Evolutionary conservation across 1,284 basidiomycete species (phyloP).

Genomic region (Trametes versicolor): DNA sequence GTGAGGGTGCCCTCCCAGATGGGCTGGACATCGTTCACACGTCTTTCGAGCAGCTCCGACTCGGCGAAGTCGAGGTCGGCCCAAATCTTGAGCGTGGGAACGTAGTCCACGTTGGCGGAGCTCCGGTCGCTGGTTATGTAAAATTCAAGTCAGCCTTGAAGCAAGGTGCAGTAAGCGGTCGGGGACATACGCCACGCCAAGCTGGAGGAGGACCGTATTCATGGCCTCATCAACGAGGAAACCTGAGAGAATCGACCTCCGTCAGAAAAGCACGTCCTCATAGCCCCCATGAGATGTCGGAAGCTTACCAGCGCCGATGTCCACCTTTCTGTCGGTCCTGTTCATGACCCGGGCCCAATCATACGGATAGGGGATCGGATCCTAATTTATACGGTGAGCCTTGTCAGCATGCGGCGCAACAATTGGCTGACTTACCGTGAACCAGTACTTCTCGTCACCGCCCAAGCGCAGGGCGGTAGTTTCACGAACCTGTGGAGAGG

Average conservation of each 20-base stretch:
- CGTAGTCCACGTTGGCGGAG: conserved; percentile 12
- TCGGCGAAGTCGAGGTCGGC: conserved; percentile 9
- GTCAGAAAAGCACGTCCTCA: background rate
- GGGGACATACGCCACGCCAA: conserved; percentile 17
- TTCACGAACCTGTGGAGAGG: background rate
- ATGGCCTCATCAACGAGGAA: conserved; percentile 21
- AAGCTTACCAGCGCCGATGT: conserved; percentile 19
- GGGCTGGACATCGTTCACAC: background rate
- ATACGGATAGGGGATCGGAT: background rate
- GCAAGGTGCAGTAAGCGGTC: background rate
- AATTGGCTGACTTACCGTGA: conserved; percentile 2
- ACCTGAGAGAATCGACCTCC: background rate
- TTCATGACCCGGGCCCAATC: conserved; percentile 8
- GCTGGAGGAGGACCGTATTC: conserved; percentile 10
- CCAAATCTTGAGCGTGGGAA: conserved; percentile 11
- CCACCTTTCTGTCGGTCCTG: conserved; percentile 7
- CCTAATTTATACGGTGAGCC: background rate
- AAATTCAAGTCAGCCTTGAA: background rate
- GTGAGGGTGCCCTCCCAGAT: conserved; percentile 14
- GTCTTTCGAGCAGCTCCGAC: conserved; percentile 10
- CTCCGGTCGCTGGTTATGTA: background rate
- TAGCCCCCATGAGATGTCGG: background rate
- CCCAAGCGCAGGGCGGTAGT: conserved; percentile 1
- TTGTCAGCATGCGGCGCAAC: background rate
- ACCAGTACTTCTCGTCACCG: background rate